These are phyloP conservation scores for Eleusine coracana DNA, from an alignment of 176 grass and related monocot species.

Conservation along the genomic window DNA sequence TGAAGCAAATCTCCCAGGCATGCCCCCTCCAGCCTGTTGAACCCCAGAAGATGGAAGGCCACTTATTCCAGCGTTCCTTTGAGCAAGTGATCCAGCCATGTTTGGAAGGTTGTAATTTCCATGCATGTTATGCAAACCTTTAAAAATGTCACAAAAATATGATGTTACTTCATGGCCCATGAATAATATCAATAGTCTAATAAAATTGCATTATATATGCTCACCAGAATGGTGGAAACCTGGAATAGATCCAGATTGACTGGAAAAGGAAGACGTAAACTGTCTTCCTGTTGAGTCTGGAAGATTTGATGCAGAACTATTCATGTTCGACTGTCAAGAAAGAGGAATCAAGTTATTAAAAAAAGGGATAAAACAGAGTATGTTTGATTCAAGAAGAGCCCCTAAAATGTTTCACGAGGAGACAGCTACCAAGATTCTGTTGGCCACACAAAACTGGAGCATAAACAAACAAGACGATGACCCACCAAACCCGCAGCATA, in stretches of 20 bases:
- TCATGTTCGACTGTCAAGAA: slow-evolving; percentile 73
- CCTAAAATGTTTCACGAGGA: neutral
- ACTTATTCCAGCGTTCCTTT: slow-evolving; percentile 80
- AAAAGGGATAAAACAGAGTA: slow-evolving; percentile 5
- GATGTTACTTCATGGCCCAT: neutral
- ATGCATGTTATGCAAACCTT: slow-evolving; percentile 88
- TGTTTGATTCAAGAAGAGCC: neutral
- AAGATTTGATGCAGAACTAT: slow-evolving; percentile 76
- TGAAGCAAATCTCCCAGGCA: slow-evolving; percentile 80
- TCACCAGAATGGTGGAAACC: slow-evolving; percentile 92
- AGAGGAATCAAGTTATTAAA: slow-evolving; percentile 9
- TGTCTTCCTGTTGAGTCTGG: slow-evolving; percentile 79
- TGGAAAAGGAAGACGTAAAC: slow-evolving; percentile 76
- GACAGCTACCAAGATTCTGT: neutral
- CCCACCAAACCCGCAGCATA: neutral
- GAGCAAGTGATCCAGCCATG: slow-evolving; percentile 78
- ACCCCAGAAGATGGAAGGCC: slow-evolving; percentile 79
- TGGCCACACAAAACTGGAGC: neutral
- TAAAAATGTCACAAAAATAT: slow-evolving; percentile 40
- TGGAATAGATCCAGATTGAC: slow-evolving; percentile 72
- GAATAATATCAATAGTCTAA: slow-evolving; percentile 1
- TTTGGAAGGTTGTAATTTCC: slow-evolving; percentile 84
- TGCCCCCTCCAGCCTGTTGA: slow-evolving; percentile 86
- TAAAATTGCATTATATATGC: slow-evolving; percentile 30
- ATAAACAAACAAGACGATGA: slow-evolving; percentile 7